phyloP scores from a whole-genome alignment of 1,284 basidiomycete species.

The Singerocomus rubriflavus region DNA sequence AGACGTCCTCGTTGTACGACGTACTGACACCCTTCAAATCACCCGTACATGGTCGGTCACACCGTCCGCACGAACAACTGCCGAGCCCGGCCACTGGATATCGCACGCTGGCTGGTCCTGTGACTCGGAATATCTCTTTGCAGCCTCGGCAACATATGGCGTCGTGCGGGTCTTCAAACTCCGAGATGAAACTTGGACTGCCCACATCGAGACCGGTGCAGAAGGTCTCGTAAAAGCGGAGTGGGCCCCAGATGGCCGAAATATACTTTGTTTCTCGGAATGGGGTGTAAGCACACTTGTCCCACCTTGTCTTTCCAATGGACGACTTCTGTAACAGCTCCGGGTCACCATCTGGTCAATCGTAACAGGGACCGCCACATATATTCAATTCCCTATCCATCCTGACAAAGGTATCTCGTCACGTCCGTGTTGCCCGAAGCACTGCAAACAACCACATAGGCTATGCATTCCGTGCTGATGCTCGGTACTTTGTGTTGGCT shows the following conservation, averaged over 20 bases:
- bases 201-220: conserved; percentile 70
- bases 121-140: conserved; percentile 79
- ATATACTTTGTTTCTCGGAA: conserved; percentile 82
- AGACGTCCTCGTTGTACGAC: conserved; percentile 70
- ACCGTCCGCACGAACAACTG: conserved; percentile 38
- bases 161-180: conserved; percentile 71
- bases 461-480: conserved; percentile 76
- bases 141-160: conserved; percentile 62
- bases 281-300: conserved; percentile 67
- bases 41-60: conserved; percentile 69
- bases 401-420: conserved; percentile 61
- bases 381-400: conserved; percentile 77
- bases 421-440: neutral
- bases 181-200: conserved; percentile 70
- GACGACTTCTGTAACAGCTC: conserved; percentile 47
- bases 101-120: conserved; percentile 79
- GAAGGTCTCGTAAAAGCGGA: conserved; percentile 82
- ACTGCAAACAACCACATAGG: conserved; percentile 40
- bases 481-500: conserved; percentile 75
- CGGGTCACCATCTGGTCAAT: conserved; percentile 81
- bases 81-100: conserved; percentile 41
- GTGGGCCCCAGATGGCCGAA: conserved; percentile 81
- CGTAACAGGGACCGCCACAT: conserved; percentile 61
- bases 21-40: conserved; percentile 74
- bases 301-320: conserved; percentile 1